A percentile compares a stretch with the other conserved stretches of the same genome.
Evolutionary conservation across 345 rosid species (phyloP).

Genomic region (Rhizophora mangle): DNA sequence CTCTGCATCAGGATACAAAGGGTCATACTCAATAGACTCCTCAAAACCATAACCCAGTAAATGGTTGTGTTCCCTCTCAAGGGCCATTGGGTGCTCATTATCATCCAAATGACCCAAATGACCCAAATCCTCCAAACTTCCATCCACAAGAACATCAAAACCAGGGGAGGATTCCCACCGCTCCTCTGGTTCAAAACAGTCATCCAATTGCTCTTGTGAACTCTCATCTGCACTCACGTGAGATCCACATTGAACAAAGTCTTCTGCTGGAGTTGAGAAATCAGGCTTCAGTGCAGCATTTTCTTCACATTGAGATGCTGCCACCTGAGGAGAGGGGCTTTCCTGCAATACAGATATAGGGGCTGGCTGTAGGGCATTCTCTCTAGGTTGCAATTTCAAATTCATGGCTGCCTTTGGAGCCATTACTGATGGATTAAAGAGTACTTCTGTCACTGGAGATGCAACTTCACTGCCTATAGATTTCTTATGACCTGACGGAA

Average conservation of each 20-base stretch:
- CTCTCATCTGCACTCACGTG: conserved; percentile 12
- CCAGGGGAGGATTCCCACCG: conserved; percentile 29
- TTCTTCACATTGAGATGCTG: conserved; percentile 1
- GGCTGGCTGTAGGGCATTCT: conserved; percentile 5
- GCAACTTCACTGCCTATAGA: conserved; percentile 7
- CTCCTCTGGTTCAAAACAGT: conserved; percentile 13
- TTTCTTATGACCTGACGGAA: conserved; percentile 20
- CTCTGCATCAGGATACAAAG: conserved; percentile 22
- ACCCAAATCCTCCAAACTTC: conserved; percentile 5
- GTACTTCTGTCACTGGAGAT: conserved; percentile 11
- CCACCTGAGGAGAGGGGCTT: neutral
- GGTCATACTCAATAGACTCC: conserved; percentile 29
- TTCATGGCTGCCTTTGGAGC: conserved; percentile 17
- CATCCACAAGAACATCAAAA: conserved; percentile 31
- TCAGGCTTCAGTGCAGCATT: conserved; percentile 16
- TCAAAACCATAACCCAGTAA: conserved; percentile 33
- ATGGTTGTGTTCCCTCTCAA: conserved; percentile 27
- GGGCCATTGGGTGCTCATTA: conserved; percentile 21
- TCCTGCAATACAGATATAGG: neutral
- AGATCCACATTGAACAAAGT: conserved; percentile 7
- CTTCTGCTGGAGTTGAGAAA: conserved; percentile 19
- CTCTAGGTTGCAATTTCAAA: conserved; percentile 10
- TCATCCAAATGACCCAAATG: conserved; percentile 31
- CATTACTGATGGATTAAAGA: conserved; percentile 11
- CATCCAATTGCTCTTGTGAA: conserved; percentile 14